Conservation (phyloP, 495 filamentous ascomycete species). For the Letharia columbiana region DNA sequence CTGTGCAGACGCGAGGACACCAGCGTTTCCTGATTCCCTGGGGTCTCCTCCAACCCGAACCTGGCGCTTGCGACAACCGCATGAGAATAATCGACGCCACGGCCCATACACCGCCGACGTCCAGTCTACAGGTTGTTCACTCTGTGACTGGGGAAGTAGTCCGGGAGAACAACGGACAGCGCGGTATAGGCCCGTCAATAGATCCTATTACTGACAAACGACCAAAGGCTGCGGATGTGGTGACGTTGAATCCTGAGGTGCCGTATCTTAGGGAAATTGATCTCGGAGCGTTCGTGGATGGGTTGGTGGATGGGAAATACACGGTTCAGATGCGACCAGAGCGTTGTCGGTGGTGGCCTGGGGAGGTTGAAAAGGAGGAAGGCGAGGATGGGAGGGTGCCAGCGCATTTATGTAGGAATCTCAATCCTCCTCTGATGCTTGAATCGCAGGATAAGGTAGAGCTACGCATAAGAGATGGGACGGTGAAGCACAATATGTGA, state of each 20-base stretch:
- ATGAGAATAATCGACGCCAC: not conserved
- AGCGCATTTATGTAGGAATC: not conserved
- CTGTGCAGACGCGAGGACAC: constrained; percentile 24
- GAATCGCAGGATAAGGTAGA: constrained; percentile 5
- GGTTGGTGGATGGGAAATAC: not conserved
- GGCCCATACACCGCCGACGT: not conserved
- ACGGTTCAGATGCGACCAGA: not conserved
- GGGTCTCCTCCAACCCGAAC: constrained; percentile 18
- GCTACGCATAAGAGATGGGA: constrained; percentile 7
- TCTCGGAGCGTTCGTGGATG: not conserved
- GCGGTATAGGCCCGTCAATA: not conserved
- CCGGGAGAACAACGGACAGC: constrained; percentile 1
- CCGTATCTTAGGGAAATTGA: not conserved
- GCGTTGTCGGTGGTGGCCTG: constrained; percentile 4
- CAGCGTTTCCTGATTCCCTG: constrained; percentile 24
- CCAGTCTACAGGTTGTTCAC: not conserved
- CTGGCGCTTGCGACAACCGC: not conserved
- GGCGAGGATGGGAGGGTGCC: constrained; percentile 5
- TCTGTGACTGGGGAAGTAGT: not conserved
- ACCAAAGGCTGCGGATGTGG: not conserved
- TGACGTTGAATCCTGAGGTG: not conserved
- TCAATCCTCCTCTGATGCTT: constrained; percentile 9
- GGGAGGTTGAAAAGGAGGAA: constrained; percentile 6
- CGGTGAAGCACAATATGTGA: not conserved
- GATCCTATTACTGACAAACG: constrained; percentile 7